Conservation (phyloP, 495 filamentous ascomycete genomes). For the Penicillium flavigenum region DNA sequence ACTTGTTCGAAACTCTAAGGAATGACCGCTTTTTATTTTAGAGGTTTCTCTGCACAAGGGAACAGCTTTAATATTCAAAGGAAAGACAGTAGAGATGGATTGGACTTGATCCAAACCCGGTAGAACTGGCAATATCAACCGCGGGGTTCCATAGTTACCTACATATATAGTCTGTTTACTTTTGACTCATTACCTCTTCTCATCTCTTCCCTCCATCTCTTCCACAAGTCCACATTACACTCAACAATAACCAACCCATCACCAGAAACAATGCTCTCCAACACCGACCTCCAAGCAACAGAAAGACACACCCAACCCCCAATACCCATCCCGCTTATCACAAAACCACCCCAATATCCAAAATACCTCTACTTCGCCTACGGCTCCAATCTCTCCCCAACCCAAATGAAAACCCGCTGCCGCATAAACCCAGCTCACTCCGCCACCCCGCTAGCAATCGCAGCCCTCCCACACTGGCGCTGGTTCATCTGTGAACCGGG, state of each 20-base stretch:
- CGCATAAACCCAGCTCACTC: slow-evolving; percentile 49
- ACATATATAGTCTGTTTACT: too few species aligned
- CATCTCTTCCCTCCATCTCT: too few species aligned
- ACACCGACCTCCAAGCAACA: slow-evolving; percentile 5
- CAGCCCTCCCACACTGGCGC: slow-evolving; percentile 51
- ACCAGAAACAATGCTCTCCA: neutral
- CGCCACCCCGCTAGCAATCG: slow-evolving; percentile 47
- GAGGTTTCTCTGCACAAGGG: too few species aligned
- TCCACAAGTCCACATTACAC: neutral
- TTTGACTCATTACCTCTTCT: neutral
- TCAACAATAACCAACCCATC: neutral
- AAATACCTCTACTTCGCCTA: slow-evolving; percentile 66
- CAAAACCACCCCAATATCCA: slow-evolving; percentile 7
- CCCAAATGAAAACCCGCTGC: slow-evolving; percentile 66
- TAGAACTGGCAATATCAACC: too few species aligned
- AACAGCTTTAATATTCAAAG: too few species aligned
- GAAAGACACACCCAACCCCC: slow-evolving; percentile 10
- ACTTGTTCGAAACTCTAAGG: too few species aligned
- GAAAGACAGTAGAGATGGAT: too few species aligned
- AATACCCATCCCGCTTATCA: slow-evolving; percentile 2
- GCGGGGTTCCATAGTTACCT: too few species aligned
- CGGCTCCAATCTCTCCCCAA: slow-evolving; percentile 67
- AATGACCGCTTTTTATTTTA: too few species aligned
- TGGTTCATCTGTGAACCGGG: slow-evolving; percentile 69
- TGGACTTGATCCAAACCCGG: too few species aligned